Base-by-base conservation (phyloP, 2,329 filamentous ascomycete species). In the Thelonectria rubi region DNA sequence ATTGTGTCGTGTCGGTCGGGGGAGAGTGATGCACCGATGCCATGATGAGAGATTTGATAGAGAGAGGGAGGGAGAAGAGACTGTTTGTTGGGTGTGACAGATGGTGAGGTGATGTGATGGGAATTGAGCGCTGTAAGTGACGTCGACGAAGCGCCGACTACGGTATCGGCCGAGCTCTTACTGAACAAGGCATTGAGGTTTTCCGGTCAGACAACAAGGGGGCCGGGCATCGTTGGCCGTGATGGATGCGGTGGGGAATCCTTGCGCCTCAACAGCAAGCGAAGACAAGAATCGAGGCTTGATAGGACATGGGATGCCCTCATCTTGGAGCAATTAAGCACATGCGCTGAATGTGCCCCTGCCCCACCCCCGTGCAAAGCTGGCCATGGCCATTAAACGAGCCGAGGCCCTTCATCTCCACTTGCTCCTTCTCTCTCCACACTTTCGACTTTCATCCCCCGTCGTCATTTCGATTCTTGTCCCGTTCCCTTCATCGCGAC, bases 221-320 rank as follows among this genome's bases (percentile, higher is more conserved):
- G 15, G 34, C 12, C 34, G 15, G 11, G 12, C 12, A 37, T 37
- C 49, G 48, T 47, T 20, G 48, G 7, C 24, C 14, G 10, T 30
- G 4, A 5, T 45, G 20, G 20, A 30, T 49, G 43, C 42, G 47
- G 58, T 55, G 58, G 51, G 58, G 58, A 60, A 55, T 54, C 58
- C 51, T 55, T 60, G 52, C 51, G 46, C 9, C 32, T 51, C 26
- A 39, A 9, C 17, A 14, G 24, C 20, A 24, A 20, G 21, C 17
- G 48, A 40, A 37, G 30, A 37, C 39, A 21, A 11, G 18, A n/a
- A 50, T 34, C 39, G 50, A n/a, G 30, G 12, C 20, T 34, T 39
- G 26, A 12, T 32, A 18, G 26, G 40, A 37, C 17, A 45, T 39
- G 42, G 43, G 34, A 50, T 57, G 54, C 54, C 24, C 46, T 50